Evolutionary conservation across 2,329 filamentous ascomycete species (phyloP).

Genomic region (Trichoderma afroharzianum): DNA sequence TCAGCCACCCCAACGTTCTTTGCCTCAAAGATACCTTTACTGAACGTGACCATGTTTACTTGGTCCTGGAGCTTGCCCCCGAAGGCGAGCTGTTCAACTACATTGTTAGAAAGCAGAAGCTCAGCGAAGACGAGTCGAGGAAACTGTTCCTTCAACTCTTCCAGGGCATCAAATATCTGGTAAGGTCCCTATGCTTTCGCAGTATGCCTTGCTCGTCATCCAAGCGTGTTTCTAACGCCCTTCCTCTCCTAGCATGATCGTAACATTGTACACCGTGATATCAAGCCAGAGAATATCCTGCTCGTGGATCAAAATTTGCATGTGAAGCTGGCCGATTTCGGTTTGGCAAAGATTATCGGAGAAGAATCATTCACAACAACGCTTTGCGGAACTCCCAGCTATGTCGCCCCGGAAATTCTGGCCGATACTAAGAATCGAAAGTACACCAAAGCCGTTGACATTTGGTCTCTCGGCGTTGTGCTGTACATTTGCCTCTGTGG

Average conservation of each 20-base stretch:
- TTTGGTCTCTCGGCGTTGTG: conserved; percentile 97
- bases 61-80: conserved; percentile 84
- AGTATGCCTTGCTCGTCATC: background rate
- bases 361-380: conserved; percentile 98
- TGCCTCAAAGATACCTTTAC: conserved; percentile 95
- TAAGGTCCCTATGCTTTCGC: conserved; percentile 43
- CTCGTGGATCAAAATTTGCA: conserved; percentile 79
- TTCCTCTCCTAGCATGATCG: conserved; percentile 72
- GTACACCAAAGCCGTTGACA: conserved; percentile 91
- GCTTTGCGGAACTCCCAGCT: conserved; percentile 92
- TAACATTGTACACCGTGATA: conserved; percentile 95
- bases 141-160: conserved; percentile 90
- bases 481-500: conserved; percentile 96
- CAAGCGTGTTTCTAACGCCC: background rate
- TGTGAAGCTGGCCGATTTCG: conserved; percentile 94
- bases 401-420: conserved; percentile 93
- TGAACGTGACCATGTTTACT: conserved; percentile 83
- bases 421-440: conserved; percentile 76
- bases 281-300: conserved; percentile 96
- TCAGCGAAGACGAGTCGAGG: conserved; percentile 78
- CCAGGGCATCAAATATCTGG: conserved; percentile 90
- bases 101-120: conserved; percentile 86
- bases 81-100: conserved; percentile 96
- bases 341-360: conserved; percentile 95
- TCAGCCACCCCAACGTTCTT: conserved; percentile 88